Percentiles rank a stretch among this genome's conserved stretches.
These are phyloP conservation scores for Wallemia ichthyophaga DNA, from an alignment of 1,284 basidiomycete genomes.

Conservation along the genomic window DNA sequence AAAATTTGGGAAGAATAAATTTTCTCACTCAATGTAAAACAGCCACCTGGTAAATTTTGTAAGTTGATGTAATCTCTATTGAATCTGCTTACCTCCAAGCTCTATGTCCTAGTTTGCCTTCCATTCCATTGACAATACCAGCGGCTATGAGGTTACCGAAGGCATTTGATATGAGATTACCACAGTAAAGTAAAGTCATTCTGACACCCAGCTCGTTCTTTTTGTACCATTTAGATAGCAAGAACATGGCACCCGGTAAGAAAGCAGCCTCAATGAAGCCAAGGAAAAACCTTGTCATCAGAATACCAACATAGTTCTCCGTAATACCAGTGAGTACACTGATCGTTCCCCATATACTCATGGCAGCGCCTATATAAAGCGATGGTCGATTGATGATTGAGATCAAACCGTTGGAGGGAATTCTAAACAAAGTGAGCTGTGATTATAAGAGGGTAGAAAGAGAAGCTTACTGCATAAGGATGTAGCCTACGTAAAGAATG, in stretches of 20 bases:
- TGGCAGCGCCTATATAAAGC: conserved; percentile 11
- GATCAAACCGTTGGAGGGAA: conserved; percentile 14
- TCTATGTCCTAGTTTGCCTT: neutral
- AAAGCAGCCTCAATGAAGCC: conserved; percentile 12
- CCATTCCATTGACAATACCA: neutral
- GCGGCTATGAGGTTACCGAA: neutral
- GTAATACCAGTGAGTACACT: conserved; percentile 4
- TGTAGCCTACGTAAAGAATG: conserved; percentile 16
- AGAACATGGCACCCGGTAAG: conserved; percentile 14
- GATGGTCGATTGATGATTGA: conserved; percentile 11
- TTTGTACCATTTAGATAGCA: conserved; percentile 15
- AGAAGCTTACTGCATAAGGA: conserved; percentile 8
- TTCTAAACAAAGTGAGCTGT: neutral
- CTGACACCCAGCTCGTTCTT: conserved; percentile 14
- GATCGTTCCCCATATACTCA: conserved; percentile 2
- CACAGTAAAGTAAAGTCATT: conserved; percentile 13
- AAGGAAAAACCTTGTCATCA: conserved; percentile 13
- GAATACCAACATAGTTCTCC: conserved; percentile 10
- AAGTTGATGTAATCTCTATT: too few species aligned
- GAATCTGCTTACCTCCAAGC: neutral
- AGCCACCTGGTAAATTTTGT: neutral
- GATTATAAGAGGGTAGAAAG: too few species aligned
- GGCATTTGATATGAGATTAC: conserved; percentile 8
- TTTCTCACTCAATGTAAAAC: neutral
- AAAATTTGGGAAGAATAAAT: too few species aligned